Base-by-base conservation (phyloP, 1,284 basidiomycete genomes). In the Cystobasidiaceae sp. region DNA sequence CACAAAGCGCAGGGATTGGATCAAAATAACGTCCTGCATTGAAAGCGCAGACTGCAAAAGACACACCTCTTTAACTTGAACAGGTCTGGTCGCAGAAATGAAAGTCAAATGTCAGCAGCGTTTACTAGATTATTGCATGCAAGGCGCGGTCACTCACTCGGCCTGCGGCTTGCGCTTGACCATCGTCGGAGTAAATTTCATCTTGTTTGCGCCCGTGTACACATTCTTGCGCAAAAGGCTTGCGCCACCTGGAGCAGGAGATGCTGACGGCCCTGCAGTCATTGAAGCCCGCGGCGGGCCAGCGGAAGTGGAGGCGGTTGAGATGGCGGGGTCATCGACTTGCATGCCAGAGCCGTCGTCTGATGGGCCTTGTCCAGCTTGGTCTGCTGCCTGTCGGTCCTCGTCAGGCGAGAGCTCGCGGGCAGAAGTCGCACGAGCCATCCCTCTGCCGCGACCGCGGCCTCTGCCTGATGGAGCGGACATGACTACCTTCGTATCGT, bases 141-240 rank as follows among this genome's bases (percentile, higher is more conserved):
- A n/a, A n/a, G n/a, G n/a, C 19, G 37, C 9, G 25, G 19, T 30
- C 39, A 34, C 61, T 55, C 49, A 64, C 61, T 63, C 66, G 15
- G 45, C 9, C 30, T 63, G 50, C 19, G 52, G 17, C 43, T 63
- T 67, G 9, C 66, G 30, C 34, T 46, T 60, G 52, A 67, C 66
- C 59, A 63, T 67, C 5, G 49, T 57, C 3, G 66, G 66, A 50
- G 34, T 63, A 43, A 67, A 67, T 48, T 67, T 67, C 66, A 63
- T 67, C 41, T 56, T 56, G 37, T 27, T 58, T 11, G 46, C 51
- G 5, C 30, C 25, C 2, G 66, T 63, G 41, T 67, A 67, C 34
- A 32, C 57, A 25, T 49, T 57, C 21, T 55, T 60, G 52, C 66
- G 59, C 37, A 60, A 25, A 19, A 67, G 54, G 9, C 32, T 45